Percentiles rank a stretch among this genome's conserved stretches.
Evolutionary conservation across 108 stramenopile species (phyloP).

Genomic region (Skeletonema costatum): DNA sequence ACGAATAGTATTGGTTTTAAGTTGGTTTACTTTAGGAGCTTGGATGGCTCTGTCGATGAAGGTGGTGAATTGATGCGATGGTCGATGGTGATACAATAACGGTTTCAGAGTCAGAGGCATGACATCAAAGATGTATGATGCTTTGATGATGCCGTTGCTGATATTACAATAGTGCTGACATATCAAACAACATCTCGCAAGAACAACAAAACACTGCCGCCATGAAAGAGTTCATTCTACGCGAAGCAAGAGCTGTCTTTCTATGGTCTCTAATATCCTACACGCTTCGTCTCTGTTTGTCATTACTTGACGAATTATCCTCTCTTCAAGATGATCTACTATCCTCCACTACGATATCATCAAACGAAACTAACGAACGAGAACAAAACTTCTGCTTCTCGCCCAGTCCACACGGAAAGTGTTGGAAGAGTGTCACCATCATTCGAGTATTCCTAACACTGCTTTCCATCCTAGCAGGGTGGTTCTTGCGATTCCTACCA

Average conservation of each 20-base stretch:
- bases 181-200: too few relatives aligned
- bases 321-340: not conserved
- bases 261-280: conserved; percentile 2
- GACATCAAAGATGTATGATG: too few relatives aligned
- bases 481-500: conserved; percentile 2
- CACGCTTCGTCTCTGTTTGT: conserved; percentile 5
- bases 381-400: not conserved
- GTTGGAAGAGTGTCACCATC: not conserved
- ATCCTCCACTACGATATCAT: too few relatives aligned
- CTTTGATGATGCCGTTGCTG: too few relatives aligned
- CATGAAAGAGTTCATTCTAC: not conserved
- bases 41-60: too few relatives aligned
- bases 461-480: conserved; percentile 8
- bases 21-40: too few relatives aligned
- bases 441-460: not conserved
- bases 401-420: not conserved
- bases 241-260: conserved; percentile 11
- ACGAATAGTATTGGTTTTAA: too few relatives aligned
- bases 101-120: too few relatives aligned
- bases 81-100: too few relatives aligned
- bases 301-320: conserved; percentile 2
- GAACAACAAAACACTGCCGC: too few relatives aligned
- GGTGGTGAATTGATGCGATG: too few relatives aligned
- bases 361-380: not conserved
- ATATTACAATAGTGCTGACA: too few relatives aligned